Evolutionary conservation across 805 yeast genomes (phyloP), one percentile per base, ranked within the genome.

Genomic region (Saturnispora gosingensis): DNA sequence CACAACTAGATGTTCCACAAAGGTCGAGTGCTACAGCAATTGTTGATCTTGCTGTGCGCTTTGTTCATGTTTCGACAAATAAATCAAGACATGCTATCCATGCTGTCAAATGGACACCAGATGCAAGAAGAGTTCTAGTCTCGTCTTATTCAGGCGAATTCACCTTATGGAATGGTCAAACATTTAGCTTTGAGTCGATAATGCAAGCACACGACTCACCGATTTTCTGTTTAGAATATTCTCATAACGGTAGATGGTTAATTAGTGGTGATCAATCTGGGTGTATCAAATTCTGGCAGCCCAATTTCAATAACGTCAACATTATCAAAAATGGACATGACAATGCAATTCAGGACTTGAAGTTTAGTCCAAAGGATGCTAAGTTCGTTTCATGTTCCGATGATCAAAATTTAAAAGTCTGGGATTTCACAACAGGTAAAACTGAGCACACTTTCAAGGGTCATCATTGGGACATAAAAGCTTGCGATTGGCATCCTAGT

Each of bases 151-250:
- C 88, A 52, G 99, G 99, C 42, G 99, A 93, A 65, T 90, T 93
- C 68, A 90, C 98, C 11, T 72, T 93, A 45, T 93, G 98, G 98
- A 89, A 90, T 66, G 97, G 98, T 10, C 79, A 86, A 74, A 84
- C 96, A 9, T 93, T 91, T 69, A 88, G 88, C 64, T 89, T 93
- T 64, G 99, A 93, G 66, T 88, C 96, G 50, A 89, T 93, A 57
- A 93, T 90, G 95, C 99, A 93, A 72, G 98, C 98, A 1, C 99
- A 93, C 68, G 99, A 93, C 65, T 75, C 85, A 54, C 89, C 97
- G 0, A 85, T 93, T 36, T 76, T 89, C 34, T 74, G 91, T 1
- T 71, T 88, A 62, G 76, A 79, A 57, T 93, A 91, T 68, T 82
- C 93, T 5, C 95, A 88, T 65, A 83, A 84, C 54, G 97, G 88